Conservation (phyloP, 345 rosid genomes). For the Salix purpurea region DNA sequence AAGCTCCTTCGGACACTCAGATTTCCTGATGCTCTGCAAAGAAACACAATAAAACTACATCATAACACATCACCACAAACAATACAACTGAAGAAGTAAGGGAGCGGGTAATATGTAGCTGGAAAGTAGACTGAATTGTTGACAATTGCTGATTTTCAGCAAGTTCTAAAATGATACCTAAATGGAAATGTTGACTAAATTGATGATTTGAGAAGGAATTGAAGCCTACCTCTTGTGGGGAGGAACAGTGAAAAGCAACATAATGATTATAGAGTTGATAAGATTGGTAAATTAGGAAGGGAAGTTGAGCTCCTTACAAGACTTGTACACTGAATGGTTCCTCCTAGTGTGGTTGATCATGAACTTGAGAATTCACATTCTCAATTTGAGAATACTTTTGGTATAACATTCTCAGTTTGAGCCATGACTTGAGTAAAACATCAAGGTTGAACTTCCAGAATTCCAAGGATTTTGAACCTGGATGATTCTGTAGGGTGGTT, state of each 20-base stretch:
- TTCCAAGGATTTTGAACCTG: background rate
- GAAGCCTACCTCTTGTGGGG: background rate
- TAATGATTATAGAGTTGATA: background rate
- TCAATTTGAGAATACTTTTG: background rate
- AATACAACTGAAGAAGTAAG: background rate
- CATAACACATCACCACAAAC: background rate
- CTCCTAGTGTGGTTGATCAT: background rate
- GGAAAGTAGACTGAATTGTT: too few relatives aligned
- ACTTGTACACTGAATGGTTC: background rate
- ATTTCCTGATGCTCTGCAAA: constrained; percentile 78
- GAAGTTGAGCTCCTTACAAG: background rate
- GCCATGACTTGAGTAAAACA: background rate
- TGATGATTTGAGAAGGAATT: background rate
- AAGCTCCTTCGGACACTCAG: constrained; percentile 96
- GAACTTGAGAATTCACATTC: background rate
- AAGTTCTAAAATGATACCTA: too few relatives aligned
- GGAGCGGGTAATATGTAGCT: too few relatives aligned
- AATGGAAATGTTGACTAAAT: too few relatives aligned
- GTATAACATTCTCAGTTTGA: background rate
- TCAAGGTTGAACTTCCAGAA: background rate
- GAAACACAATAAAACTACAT: background rate
- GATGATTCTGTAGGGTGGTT: background rate
- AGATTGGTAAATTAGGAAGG: background rate
- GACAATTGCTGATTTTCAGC: too few relatives aligned
- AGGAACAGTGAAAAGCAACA: background rate